Evolutionary conservation across 2,329 filamentous ascomycete genomes (phyloP).

Genomic region (Penicillium sp.): DNA sequence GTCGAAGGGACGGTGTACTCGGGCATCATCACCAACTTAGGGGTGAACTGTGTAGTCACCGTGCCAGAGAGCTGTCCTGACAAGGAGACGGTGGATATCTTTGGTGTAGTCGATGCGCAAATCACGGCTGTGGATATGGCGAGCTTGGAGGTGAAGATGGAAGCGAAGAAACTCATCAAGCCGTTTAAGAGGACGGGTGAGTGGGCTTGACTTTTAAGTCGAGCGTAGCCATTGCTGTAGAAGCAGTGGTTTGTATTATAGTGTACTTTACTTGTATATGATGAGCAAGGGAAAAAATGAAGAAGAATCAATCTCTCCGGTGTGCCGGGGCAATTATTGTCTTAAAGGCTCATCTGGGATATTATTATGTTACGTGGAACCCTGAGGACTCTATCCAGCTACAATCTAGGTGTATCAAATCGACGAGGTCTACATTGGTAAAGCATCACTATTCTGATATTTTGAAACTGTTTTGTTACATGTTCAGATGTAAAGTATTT

Average conservation of each 20-base stretch:
- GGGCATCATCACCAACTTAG: conserved; percentile 35
- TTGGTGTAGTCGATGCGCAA: conserved; percentile 39
- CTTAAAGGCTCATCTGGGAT: no score
- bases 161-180: conserved; percentile 36
- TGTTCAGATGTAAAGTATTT: not conserved
- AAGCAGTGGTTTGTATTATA: conserved; percentile 10
- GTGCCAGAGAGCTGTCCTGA: conserved; percentile 26
- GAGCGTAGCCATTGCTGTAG: not conserved
- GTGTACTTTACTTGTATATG: conserved; percentile 17
- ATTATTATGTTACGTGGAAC: no score
- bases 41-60: conserved; percentile 34
- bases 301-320: not conserved
- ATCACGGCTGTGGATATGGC: conserved; percentile 39
- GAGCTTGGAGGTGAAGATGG: conserved; percentile 34
- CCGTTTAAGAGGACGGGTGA: conserved; percentile 37
- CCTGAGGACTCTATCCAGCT: no score
- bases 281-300: not conserved
- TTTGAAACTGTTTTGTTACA: not conserved
- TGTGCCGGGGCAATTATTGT: not conserved
- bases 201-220: conserved; percentile 28
- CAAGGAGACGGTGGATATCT: conserved; percentile 30
- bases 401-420: not conserved
- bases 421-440: not conserved
- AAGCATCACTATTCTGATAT: not conserved
- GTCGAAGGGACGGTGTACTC: conserved; percentile 30